phyloP scores from a whole-genome alignment of 495 filamentous ascomycete genomes.

The Physcia stellaris region DNA sequence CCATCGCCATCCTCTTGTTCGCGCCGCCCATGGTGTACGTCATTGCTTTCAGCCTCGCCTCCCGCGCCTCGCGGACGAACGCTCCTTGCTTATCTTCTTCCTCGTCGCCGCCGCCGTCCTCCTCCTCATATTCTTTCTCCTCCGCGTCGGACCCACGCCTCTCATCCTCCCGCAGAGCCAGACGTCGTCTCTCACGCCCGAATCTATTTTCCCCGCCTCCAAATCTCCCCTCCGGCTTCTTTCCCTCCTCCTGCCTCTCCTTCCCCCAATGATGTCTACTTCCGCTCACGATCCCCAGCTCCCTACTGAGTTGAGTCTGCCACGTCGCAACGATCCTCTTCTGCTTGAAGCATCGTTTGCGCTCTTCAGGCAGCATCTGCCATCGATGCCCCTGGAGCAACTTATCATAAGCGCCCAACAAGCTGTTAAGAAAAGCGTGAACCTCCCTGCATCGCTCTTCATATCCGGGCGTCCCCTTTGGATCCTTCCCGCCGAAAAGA shows the following conservation, averaged over 20 bases:
- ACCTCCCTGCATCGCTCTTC: background rate
- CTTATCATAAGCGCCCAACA: background rate
- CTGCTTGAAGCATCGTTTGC: background rate
- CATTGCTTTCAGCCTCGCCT: too few species aligned
- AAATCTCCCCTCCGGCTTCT: too few species aligned
- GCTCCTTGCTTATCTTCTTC: too few species aligned
- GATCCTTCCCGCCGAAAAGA: background rate
- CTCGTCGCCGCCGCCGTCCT: background rate
- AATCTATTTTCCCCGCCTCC: background rate
- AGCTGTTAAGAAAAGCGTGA: background rate
- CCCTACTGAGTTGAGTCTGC: background rate
- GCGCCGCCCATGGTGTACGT: too few species aligned
- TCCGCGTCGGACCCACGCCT: background rate
- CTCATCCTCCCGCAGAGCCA: background rate
- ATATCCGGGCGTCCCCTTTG: background rate
- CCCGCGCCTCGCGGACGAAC: too few species aligned
- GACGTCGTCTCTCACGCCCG: background rate
- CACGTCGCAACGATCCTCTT: background rate
- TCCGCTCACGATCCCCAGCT: background rate
- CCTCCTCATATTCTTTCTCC: conserved; percentile 2
- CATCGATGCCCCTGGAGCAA: background rate
- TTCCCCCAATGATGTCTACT: too few species aligned
- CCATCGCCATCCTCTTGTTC: conserved; percentile 9
- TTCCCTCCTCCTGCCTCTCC: background rate
- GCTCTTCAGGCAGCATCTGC: background rate